phyloP scores from a whole-genome alignment of 2,329 filamentous ascomycete species.

The Fusarium sp. region DNA sequence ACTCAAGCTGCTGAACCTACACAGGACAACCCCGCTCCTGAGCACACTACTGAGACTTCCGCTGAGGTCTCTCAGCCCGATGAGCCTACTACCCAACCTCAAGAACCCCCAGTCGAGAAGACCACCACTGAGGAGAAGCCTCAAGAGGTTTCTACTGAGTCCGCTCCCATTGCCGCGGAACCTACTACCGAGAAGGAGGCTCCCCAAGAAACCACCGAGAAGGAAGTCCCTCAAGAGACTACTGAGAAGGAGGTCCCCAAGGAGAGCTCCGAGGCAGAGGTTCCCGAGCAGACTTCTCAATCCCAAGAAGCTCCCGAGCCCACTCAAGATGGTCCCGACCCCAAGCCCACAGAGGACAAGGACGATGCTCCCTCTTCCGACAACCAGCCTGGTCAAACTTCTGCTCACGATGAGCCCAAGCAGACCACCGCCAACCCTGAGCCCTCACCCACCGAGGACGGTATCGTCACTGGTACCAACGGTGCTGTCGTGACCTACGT shows the following conservation, averaged over 20 bases:
- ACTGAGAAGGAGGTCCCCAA: not conserved
- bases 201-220: not conserved
- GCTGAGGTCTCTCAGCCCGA: not conserved
- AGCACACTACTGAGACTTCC: not conserved
- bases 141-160: not conserved
- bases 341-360: not conserved
- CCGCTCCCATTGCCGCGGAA: not conserved
- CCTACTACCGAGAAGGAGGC: not conserved
- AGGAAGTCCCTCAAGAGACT: not conserved
- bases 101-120: fast-evolving
- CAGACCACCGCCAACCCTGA: constrained; percentile 1
- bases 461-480: constrained; percentile 10
- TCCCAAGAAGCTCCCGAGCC: not conserved
- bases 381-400: constrained; percentile 3
- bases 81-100: not conserved
- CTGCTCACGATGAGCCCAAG: not conserved
- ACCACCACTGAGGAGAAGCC: not conserved
- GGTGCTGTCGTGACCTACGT: constrained; percentile 10
- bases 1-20: not conserved
- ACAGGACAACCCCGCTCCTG: not conserved
- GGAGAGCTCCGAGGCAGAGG: not conserved
- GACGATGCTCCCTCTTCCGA: not conserved
- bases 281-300: not conserved
- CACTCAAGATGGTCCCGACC: not conserved
- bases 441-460: constrained; percentile 4